These are phyloP conservation scores for Eucalyptus sideroxylon DNA, from an alignment of 345 rosid species.

Conservation along the genomic window DNA sequence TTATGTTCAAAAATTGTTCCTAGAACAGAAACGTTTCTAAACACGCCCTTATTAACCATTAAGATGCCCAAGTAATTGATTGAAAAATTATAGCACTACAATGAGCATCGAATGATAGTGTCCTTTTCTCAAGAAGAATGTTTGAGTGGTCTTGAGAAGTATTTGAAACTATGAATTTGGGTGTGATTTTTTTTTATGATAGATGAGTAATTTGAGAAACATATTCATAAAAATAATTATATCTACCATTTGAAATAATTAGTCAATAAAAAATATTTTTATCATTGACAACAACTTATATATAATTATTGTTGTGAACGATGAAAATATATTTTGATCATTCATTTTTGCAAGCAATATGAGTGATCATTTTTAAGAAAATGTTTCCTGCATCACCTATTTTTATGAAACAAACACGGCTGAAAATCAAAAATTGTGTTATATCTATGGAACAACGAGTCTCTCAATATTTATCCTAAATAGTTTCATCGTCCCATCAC, in stretches of 20 bases:
- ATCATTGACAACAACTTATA: background rate
- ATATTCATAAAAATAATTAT: too few species aligned
- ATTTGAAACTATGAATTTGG: background rate
- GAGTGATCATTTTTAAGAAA: too few species aligned
- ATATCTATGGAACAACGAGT: background rate
- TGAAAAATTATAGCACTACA: too few species aligned
- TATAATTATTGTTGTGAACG: too few species aligned
- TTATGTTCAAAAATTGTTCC: too few species aligned
- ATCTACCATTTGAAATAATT: background rate
- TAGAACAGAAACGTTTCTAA: fast-evolving
- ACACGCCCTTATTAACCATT: fast-evolving
- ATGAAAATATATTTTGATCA: background rate
- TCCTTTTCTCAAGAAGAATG: background rate
- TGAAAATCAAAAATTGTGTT: too few species aligned
- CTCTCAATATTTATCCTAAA: background rate
- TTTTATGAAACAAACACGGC: background rate
- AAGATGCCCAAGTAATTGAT: background rate
- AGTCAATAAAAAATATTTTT: background rate
- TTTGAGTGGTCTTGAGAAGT: background rate
- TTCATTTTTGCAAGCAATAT: background rate
- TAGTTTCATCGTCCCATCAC: background rate
- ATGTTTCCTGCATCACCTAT: fast-evolving
- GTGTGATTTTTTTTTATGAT: fast-evolving
- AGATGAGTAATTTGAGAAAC: too few species aligned
- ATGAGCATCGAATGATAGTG: background rate